Conservation (phyloP, 1,284 basidiomycete species). For the Tremellales sp. region DNA sequence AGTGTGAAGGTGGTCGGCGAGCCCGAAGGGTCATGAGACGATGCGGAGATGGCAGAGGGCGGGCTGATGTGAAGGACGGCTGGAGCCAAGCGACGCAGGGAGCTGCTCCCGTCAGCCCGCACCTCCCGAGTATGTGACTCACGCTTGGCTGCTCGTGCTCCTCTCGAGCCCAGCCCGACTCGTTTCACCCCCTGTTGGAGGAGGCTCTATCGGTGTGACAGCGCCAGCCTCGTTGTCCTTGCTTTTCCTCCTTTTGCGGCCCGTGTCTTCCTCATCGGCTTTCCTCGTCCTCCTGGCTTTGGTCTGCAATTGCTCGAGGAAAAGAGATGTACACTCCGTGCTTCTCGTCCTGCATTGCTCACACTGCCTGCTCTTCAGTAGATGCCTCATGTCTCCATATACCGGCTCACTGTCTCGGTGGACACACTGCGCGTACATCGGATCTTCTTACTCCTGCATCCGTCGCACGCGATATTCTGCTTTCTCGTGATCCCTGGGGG, state of each 20-base stretch:
- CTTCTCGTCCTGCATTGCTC: constrained; percentile 33
- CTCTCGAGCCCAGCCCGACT: background rate
- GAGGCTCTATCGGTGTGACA: background rate
- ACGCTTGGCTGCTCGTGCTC: background rate
- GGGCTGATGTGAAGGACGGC: background rate
- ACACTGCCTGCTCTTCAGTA: constrained; percentile 22
- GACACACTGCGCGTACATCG: constrained; percentile 24
- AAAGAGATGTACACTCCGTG: constrained; percentile 36
- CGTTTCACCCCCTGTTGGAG: background rate
- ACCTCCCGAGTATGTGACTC: background rate
- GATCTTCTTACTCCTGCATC: constrained; percentile 55
- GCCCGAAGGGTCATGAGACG: background rate
- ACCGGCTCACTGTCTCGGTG: constrained; percentile 18
- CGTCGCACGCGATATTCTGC: constrained; percentile 87
- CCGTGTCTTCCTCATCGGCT: background rate
- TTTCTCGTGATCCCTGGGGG: constrained; percentile 49
- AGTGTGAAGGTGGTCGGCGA: constrained; percentile 2
- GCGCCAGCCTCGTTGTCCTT: no score
- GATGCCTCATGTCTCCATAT: background rate
- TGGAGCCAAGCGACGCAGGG: background rate
- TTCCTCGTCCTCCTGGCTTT: constrained; percentile 26
- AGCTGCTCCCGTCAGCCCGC: background rate
- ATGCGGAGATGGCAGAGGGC: background rate
- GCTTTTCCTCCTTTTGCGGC: no score
- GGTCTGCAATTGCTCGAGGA: constrained; percentile 37